Evolutionary conservation across 1,139 yeast species (phyloP).

Genomic region (Yamadazyma songkhlaensis): DNA sequence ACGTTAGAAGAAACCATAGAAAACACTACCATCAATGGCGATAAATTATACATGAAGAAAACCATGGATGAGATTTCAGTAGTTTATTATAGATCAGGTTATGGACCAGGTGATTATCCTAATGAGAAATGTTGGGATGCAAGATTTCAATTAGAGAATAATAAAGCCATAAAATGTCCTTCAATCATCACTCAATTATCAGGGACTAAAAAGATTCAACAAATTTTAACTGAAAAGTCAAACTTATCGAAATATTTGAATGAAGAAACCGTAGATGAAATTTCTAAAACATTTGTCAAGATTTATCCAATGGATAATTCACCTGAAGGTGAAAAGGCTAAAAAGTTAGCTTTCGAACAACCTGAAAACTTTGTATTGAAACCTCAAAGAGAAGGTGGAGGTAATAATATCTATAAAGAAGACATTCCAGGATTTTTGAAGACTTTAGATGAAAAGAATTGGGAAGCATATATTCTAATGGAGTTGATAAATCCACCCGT

Average conservation of each 20-base stretch:
- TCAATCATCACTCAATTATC: slow-evolving; percentile 83
- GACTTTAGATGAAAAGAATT: slow-evolving; percentile 60
- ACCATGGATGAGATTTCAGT: slow-evolving; percentile 76
- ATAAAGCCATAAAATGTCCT: slow-evolving; percentile 88
- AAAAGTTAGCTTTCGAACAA: slow-evolving; percentile 59
- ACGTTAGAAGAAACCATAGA: slow-evolving; percentile 59
- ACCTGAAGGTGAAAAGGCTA: slow-evolving; percentile 60
- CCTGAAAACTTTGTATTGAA: slow-evolving; percentile 80
- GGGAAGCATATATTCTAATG: slow-evolving; percentile 94
- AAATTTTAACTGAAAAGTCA: slow-evolving; percentile 61
- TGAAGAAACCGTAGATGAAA: slow-evolving; percentile 22
- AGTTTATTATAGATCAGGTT: slow-evolving; percentile 88
- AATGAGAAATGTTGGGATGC: slow-evolving; percentile 68
- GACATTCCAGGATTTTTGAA: slow-evolving; percentile 75
- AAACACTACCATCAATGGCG: slow-evolving; percentile 37
- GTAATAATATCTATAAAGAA: slow-evolving; percentile 84
- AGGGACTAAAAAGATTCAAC: slow-evolving; percentile 93
- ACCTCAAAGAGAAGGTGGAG: slow-evolving; percentile 97
- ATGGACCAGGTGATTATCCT: slow-evolving; percentile 74
- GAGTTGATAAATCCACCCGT: slow-evolving; percentile 81
- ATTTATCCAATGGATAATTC: slow-evolving; percentile 83
- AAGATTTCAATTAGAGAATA: slow-evolving; percentile 66
- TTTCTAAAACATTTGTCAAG: slow-evolving; percentile 70
- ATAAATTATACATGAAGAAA: slow-evolving; percentile 48
- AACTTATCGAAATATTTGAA: slow-evolving; percentile 47